A percentile compares a stretch with the other conserved stretches of the same genome.
Evolutionary conservation across 2,329 filamentous ascomycete genomes (phyloP).

Genomic region (Aspergillus sp.): DNA sequence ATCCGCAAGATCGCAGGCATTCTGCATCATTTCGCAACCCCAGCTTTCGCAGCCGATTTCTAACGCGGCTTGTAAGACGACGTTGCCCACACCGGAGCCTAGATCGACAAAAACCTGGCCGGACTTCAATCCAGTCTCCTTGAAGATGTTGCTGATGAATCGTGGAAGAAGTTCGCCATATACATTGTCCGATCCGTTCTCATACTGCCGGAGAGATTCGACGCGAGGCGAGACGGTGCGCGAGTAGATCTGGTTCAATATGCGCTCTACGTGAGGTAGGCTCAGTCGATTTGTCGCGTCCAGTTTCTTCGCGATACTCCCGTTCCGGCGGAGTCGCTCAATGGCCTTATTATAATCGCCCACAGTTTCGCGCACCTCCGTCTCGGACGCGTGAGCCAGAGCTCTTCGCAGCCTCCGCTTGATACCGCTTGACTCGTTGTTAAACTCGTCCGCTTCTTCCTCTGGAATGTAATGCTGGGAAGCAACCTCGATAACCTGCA

Average conservation of each 20-base stretch:
- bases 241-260: slow-evolving; percentile 81
- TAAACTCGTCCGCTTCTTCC: slow-evolving; percentile 60
- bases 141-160: slow-evolving; percentile 77
- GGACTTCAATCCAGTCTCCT: slow-evolving; percentile 69
- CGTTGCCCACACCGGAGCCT: slow-evolving; percentile 92
- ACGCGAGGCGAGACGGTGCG: slow-evolving; percentile 87
- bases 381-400: slow-evolving; percentile 58
- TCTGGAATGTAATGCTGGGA: slow-evolving; percentile 71
- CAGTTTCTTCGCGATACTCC: slow-evolving; percentile 66
- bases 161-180: slow-evolving; percentile 87
- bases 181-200: slow-evolving; percentile 85
- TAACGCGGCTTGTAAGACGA: slow-evolving; percentile 86
- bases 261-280: slow-evolving; percentile 67
- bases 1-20: slow-evolving; percentile 74
- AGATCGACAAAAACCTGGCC: slow-evolving; percentile 87
- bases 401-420: slow-evolving; percentile 71
- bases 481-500: slow-evolving; percentile 61
- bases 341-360: slow-evolving; percentile 71
- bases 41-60: slow-evolving; percentile 91
- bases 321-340: slow-evolving; percentile 57
- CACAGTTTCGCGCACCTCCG: slow-evolving; percentile 67
- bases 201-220: slow-evolving; percentile 74
- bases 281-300: slow-evolving; percentile 62
- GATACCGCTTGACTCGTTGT: slow-evolving; percentile 65
- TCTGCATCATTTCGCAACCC: slow-evolving; percentile 94